Percentiles rank a stretch among this genome's conserved stretches.
Conservation (phyloP, 2,329 filamentous ascomycete genomes). For the Pseudogymnoascus sp. region DNA sequence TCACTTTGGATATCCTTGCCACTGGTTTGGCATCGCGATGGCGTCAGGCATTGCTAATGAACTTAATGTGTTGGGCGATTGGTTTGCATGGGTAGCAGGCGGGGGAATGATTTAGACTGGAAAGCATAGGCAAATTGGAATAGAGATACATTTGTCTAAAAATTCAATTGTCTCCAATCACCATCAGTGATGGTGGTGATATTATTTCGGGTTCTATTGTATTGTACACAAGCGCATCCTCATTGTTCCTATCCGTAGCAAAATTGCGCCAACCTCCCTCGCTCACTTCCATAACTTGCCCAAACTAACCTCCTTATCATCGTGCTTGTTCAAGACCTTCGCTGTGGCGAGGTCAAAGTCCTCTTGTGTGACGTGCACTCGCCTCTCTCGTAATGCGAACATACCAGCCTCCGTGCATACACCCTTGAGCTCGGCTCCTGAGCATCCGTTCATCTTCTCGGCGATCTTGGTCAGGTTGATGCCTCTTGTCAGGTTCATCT, state of each 20-base stretch:
- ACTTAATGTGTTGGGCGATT: neutral
- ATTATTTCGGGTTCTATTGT: slow-evolving; percentile 9
- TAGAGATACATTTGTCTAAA: slow-evolving; percentile 1
- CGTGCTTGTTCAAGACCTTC: slow-evolving; percentile 99
- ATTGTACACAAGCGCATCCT: slow-evolving; percentile 10
- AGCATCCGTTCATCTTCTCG: slow-evolving; percentile 99
- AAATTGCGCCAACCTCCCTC: slow-evolving; percentile 10
- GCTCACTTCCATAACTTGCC: slow-evolving; percentile 77
- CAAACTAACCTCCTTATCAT: slow-evolving; percentile 91
- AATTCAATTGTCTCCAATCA: neutral
- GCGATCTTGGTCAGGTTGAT: slow-evolving; percentile 98
- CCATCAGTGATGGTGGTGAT: neutral
- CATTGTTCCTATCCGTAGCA: slow-evolving; percentile 3
- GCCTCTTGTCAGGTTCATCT: slow-evolving; percentile 96
- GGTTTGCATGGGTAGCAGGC: slow-evolving; percentile 9
- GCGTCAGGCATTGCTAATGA: slow-evolving; percentile 1
- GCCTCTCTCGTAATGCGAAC: slow-evolving; percentile 90
- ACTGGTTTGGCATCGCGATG: slow-evolving; percentile 3
- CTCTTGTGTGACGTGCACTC: slow-evolving; percentile 97
- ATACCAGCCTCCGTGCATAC: slow-evolving; percentile 98
- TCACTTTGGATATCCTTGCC: slow-evolving; percentile 9
- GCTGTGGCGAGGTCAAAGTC: slow-evolving; percentile 97
- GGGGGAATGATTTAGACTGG: neutral
- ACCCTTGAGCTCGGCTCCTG: slow-evolving; percentile 94
- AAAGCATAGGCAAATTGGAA: neutral